Percentiles rank a stretch among this genome's conserved stretches.
Conservation (phyloP, 2,329 filamentous ascomycete species). For the Knufia fluminis region DNA sequence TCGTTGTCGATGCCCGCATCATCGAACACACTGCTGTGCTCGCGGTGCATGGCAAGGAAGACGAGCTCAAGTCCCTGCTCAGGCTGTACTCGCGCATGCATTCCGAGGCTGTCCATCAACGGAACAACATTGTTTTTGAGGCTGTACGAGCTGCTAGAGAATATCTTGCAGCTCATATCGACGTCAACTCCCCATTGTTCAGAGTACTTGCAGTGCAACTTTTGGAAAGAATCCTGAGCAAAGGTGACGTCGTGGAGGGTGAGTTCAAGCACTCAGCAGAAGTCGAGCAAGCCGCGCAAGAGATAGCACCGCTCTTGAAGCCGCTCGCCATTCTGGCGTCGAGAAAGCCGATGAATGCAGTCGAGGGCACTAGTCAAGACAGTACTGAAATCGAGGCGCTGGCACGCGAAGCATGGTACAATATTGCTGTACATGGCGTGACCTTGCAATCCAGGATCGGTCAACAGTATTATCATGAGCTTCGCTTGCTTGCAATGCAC, state of each 20-base stretch:
- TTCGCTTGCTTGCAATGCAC: conserved; percentile 76
- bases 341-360: conserved; percentile 33
- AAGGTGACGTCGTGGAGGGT: conserved; percentile 72
- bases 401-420: conserved; percentile 93
- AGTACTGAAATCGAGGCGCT: conserved; percentile 64
- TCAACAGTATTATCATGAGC: conserved; percentile 62
- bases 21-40: conserved; percentile 72
- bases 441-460: conserved; percentile 63
- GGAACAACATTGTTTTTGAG: conserved; percentile 56
- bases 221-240: conserved; percentile 77
- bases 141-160: conserved; percentile 73
- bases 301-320: conserved; percentile 78
- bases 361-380: conserved; percentile 25
- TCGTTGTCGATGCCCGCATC: conserved; percentile 72
- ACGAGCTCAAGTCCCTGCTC: conserved; percentile 77
- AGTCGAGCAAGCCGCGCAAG: conserved; percentile 69
- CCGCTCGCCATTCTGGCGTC: conserved; percentile 82
- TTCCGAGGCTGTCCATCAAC: conserved; percentile 61
- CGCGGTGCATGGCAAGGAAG: conserved; percentile 64
- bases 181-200: conserved; percentile 62
- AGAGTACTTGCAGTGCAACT: conserved; percentile 76
- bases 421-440: conserved; percentile 90
- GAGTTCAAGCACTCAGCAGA: conserved; percentile 68
- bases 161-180: conserved; percentile 62
- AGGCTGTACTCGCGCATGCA: conserved; percentile 72